Base-by-base conservation (phyloP, 495 filamentous ascomycete species). In the Aspergillus hancockii region DNA sequence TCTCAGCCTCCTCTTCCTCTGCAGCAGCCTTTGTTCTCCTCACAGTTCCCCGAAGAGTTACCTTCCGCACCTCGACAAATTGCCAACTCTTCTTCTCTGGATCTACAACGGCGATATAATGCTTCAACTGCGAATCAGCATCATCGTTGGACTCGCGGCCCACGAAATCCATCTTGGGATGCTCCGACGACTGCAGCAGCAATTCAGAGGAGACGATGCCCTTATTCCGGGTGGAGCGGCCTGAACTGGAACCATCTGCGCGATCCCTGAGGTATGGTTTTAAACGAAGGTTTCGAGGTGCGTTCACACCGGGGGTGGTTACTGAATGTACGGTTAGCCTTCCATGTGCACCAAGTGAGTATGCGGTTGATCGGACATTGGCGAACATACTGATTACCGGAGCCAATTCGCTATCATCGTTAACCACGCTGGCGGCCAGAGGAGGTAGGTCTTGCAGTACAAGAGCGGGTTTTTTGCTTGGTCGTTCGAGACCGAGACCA, bases 51-150 rank as follows among this genome's bases (percentile, higher is more conserved):
- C 88, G 81, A 9, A 97, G 79, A 9, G 85, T 83, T 59, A 96
- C 78, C 67, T 90, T 91, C 53, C 85, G 86, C 5, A 89, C 88
- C 69, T 90, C 85, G 21, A 91, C 74, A 31, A 98, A 75, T 56
- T 93, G 79, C 64, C 97, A 78, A 55, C 85, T 83, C 43, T 86
- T 86, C 7, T 81, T 86, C 45, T 80, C 75, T 0, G 90, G 89
- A 65, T 98, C 91, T 62, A 87, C 91, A 47, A 97, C 79, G 30
- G 90, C 94, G 59, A 97, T 72, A 72, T 95, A 98, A 73, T 97
- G 90, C 64, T 90, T 90, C 57, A 95, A 71, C 45, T 87, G 74
- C 10, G 83, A 79, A 56, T 92, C 85, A 14, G 82, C 73, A 58
- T 83, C 81, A 14, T 84, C 82, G 14, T 82, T 77, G 56, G 89